These are phyloP conservation scores for Coelastrella sp. DNA, from an alignment of 139 green algal species.

Conservation along the genomic window DNA sequence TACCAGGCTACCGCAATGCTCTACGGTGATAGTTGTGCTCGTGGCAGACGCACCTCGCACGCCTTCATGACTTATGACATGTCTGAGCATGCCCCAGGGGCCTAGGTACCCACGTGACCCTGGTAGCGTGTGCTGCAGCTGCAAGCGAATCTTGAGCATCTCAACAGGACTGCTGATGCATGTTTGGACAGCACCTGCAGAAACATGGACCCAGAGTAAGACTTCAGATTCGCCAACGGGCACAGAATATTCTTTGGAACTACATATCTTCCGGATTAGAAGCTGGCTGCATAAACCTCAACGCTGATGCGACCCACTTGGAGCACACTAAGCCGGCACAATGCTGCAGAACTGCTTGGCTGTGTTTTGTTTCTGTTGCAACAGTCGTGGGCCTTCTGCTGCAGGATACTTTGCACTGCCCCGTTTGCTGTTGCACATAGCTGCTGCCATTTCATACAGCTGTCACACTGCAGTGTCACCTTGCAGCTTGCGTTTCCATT, in stretches of 20 bases:
- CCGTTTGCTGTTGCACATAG: background rate
- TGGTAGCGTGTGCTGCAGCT: conserved; percentile 71
- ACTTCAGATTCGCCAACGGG: background rate
- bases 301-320: no score
- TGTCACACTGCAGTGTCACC: background rate
- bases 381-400: background rate
- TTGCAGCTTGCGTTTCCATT: background rate
- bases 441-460: background rate
- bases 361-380: background rate
- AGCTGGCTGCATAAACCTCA: no score
- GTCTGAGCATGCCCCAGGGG: conserved; percentile 59
- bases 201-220: background rate
- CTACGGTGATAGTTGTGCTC: no score
- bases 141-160: conserved; percentile 82
- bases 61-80: conserved; percentile 65
- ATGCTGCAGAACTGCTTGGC: no score
- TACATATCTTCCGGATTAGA: no score
- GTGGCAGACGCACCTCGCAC: conserved; percentile 56
- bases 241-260: no score
- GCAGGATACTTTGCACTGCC: background rate
- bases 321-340: no score
- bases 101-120: conserved; percentile 67
- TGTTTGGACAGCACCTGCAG: conserved; percentile 45
- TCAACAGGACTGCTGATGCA: conserved; percentile 71
- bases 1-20: no score